Conservation (phyloP, 345 rosid genomes). For the Euphorbia tirucalli region DNA sequence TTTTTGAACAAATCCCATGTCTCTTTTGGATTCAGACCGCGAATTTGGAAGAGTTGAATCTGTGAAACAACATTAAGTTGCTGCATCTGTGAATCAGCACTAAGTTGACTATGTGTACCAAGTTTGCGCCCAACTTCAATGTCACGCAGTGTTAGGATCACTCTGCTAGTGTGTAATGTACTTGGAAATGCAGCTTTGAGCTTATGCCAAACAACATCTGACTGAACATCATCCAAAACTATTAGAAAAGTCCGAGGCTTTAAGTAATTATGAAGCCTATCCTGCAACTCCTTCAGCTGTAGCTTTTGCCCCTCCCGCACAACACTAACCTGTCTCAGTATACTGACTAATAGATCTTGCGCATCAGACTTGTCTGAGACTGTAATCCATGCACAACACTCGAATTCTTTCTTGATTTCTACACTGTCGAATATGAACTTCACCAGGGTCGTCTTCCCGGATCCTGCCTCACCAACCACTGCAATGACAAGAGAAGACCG, state of each 20-base stretch:
- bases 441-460: slow-evolving; percentile 5
- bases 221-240: background rate
- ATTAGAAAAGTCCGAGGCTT: background rate
- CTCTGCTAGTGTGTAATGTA: background rate
- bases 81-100: too few species aligned
- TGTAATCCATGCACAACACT: background rate
- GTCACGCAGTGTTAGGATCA: background rate
- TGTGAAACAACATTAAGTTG: too few species aligned
- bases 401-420: background rate
- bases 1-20: background rate
- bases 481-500: background rate
- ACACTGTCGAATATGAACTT: background rate
- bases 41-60: background rate
- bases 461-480: slow-evolving; percentile 12
- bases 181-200: background rate
- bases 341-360: background rate
- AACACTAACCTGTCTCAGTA: background rate
- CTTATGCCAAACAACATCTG: background rate
- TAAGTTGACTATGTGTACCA: background rate
- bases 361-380: background rate
- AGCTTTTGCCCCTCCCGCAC: background rate
- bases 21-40: background rate
- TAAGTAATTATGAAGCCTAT: background rate
- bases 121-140: background rate
- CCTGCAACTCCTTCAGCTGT: background rate